Conservation (phyloP, 345 rosid species). For the Pelargonium nanum region DNA sequence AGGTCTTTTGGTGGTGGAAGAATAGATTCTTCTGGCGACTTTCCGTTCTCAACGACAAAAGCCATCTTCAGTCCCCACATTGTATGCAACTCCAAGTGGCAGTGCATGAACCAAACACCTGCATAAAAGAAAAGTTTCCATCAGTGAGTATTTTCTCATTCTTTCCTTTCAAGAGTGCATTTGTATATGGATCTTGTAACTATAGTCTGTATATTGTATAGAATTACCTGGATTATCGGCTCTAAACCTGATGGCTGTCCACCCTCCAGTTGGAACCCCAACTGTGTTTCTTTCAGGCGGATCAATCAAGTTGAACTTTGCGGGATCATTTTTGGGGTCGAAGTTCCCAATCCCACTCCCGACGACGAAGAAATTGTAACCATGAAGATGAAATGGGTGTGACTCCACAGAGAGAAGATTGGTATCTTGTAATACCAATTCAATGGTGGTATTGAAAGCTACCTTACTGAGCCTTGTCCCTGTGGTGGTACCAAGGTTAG, state of each 20-base stretch:
- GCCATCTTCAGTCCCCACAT: constrained; percentile 59
- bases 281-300: constrained; percentile 20
- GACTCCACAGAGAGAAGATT: constrained; percentile 20
- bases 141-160: neutral
- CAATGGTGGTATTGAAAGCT: constrained; percentile 20
- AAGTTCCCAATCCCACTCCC: constrained; percentile 18
- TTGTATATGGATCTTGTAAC: neutral
- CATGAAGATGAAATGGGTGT: constrained; percentile 20
- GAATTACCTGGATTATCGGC: constrained; percentile 17
- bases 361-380: constrained; percentile 20
- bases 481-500: constrained; percentile 14
- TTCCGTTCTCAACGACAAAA: constrained; percentile 42
- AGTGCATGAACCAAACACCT: constrained; percentile 46
- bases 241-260: constrained; percentile 18
- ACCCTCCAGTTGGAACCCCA: constrained; percentile 20
- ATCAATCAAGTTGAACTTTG: constrained; percentile 14
- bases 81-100: constrained; percentile 38
- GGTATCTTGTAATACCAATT: constrained; percentile 20
- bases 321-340: constrained; percentile 11
- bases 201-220: too few species aligned
- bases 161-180: neutral
- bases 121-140: neutral
- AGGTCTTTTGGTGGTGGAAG: constrained; percentile 42
- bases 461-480: constrained; percentile 21
- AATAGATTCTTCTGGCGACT: constrained; percentile 26